Conservation (phyloP, 305 asterid species). For the Euphrasia arctica region DNA sequence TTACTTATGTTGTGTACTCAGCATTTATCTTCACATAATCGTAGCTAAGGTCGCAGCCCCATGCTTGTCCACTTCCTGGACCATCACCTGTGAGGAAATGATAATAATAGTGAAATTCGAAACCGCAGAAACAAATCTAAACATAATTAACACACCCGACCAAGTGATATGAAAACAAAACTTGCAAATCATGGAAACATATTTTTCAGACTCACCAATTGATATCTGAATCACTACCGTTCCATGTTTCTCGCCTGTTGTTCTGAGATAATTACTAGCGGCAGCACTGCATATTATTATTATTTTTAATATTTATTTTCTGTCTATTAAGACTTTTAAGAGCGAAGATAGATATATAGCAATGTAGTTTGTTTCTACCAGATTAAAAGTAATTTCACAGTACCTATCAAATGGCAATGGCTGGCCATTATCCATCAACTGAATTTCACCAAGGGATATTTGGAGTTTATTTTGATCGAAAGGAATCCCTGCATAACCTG, state of each 20-base stretch:
- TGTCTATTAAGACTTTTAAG: neutral
- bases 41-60: constrained; percentile 97
- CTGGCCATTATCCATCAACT: constrained; percentile 89
- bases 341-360: neutral
- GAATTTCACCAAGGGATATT: constrained; percentile 74
- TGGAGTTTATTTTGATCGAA: constrained; percentile 63
- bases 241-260: constrained; percentile 74
- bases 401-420: constrained; percentile 91
- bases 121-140: neutral
- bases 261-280: constrained; percentile 74
- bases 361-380: constrained; percentile 1
- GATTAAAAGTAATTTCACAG: neutral
- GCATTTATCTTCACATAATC: constrained; percentile 95
- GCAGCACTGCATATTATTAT: constrained; percentile 45
- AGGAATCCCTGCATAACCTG: constrained; percentile 85
- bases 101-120: neutral
- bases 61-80: constrained; percentile 69
- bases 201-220: constrained; percentile 49
- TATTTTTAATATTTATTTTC: neutral
- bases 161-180: neutral
- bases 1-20: constrained; percentile 54
- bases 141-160: neutral
- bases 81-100: constrained; percentile 61
- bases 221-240: constrained; percentile 69
- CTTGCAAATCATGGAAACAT: neutral